Evolutionary conservation across 2,329 filamentous ascomycete species (phyloP), one percentile per base, ranked within the genome.

Genomic region (Bipolaris bicolor): DNA sequence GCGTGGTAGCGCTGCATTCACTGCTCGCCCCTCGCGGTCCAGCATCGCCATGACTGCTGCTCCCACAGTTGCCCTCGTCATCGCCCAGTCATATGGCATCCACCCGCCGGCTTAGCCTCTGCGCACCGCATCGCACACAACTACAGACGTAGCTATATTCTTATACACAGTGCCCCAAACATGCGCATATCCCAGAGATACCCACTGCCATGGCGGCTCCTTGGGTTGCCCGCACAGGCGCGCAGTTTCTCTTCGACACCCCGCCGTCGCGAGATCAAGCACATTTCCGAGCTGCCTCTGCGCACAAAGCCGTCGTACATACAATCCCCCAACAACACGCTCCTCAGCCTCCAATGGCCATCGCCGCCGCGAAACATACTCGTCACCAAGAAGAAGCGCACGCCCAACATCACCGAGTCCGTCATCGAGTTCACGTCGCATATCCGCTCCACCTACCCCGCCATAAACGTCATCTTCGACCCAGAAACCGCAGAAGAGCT

Each of bases 381-480:
- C 57, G 77, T 91, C 54, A 84, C 90, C 44, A 88, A 88, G 73
- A 91, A 91, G 72, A 82, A 86, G 61, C 80, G 83, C 62, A 83
- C 84, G 2, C 78, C 81, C 2, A 76, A 77, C 26, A 83, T 87
- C 49, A 85, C 83, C 26, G 74, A 80, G 13, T 84, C 85, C 2
- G 74, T 88, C 36, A 70, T 86, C 57, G 84, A 87, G 66, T 87
- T 87, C 68, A 81, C 81, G 41, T 81, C 82, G 71, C 90, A 98
- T 76, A 85, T 97, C 57, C 86, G 88, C 65, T 83, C 82, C 60
- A 91, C 91, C 57, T 97, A 98, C 75, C 89, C 92, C 1, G 85
- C 86, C 50, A 86, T 93, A 61, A 90, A 91, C 68, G 82, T 98
- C 47, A 86, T 98, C 10, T 88, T 98, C 65, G 95, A 98, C 76